Evolutionary conservation across 345 rosid species (phyloP), one percentile per base, ranked within the genome.

Genomic region (Ailanthus altissimus): DNA sequence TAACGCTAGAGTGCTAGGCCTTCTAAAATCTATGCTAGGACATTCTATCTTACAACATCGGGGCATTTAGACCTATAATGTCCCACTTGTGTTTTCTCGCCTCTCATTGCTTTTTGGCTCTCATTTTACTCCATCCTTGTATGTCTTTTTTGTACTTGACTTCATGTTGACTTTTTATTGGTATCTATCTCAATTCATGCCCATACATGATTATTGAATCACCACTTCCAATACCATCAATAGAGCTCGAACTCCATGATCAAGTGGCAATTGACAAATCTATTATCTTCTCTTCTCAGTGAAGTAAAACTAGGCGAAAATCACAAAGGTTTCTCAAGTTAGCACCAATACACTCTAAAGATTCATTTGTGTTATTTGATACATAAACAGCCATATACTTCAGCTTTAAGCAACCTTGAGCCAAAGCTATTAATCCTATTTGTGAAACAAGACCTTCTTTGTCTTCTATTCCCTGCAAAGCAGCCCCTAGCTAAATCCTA

Each of bases 241-340:
- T 28, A 97, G 85, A 43, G 92, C 87, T 67, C 90, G 86, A n/a
- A 97, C 98, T 67, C 99, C 99, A 65, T 75, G 78, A 82, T 97
- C 99, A 74, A 97, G 91, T 10, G 99, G 98, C 71, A n/a, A n/a
- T n/a, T n/a, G n/a, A n/a, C n/a, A 92, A 83, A 86, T 94, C 98
- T 11, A 97, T 85, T 47, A 92, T 89, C 70, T 77, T 87, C 60
- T 85, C 91, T 79, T 90, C 92, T 13, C 85, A 82, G 54, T 94
- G 97, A 28, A 94, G 94, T 77, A 97, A 88, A 80, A 91, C 97
- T 26, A 97, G 82, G 67, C 99, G 97, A 77, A 97, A 97, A 83
- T 94, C 96, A 47, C 81, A 77, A 54, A 97, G 92, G 80, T 91
- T 89, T 89, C 86, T 92, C 62, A 86, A 86, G 86, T 83, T 59